Conservation (phyloP, 2,329 filamentous ascomycete species). For the Chaetomium olivaceum region DNA sequence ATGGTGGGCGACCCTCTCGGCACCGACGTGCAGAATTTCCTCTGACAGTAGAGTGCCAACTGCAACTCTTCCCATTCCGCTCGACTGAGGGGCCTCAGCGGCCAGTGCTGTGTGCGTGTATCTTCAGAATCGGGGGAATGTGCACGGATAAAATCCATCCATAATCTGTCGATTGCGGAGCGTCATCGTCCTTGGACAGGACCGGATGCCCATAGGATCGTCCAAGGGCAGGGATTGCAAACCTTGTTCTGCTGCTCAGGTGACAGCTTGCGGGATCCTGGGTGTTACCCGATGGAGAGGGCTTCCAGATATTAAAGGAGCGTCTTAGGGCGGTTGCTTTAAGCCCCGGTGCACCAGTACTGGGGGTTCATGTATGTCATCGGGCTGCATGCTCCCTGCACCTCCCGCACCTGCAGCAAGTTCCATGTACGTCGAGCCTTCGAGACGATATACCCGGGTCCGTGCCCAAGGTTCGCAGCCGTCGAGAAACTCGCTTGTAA, state of each 20-base stretch:
- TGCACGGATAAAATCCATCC: slow-evolving; percentile 32
- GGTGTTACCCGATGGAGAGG: slow-evolving; percentile 15
- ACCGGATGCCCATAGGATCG: slow-evolving; percentile 25
- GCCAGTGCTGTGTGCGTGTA: neutral
- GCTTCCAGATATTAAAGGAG: slow-evolving; percentile 25
- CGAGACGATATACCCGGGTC: slow-evolving; percentile 17
- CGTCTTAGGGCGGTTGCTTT: slow-evolving; percentile 25
- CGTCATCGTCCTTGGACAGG: slow-evolving; percentile 28
- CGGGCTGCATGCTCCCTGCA: slow-evolving; percentile 24
- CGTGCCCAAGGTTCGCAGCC: slow-evolving; percentile 12
- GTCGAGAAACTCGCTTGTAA: slow-evolving; percentile 7
- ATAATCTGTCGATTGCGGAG: slow-evolving; percentile 30
- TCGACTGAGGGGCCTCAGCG: slow-evolving; percentile 13
- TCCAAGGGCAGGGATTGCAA: slow-evolving; percentile 26
- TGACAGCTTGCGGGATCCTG: slow-evolving; percentile 29
- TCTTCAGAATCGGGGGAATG: neutral
- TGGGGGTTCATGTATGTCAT: slow-evolving; percentile 23
- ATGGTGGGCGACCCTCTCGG: slow-evolving; percentile 8
- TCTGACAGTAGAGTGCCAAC: slow-evolving; percentile 11
- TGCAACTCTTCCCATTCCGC: slow-evolving; percentile 8
- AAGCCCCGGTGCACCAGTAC: slow-evolving; percentile 23
- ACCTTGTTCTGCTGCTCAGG: slow-evolving; percentile 29
- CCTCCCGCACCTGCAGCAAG: slow-evolving; percentile 12
- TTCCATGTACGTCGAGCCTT: slow-evolving; percentile 17
- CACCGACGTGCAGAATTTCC: slow-evolving; percentile 10